These are phyloP conservation scores for Candida coleopterorum DNA, from an alignment of 805 yeast species.

Conservation along the genomic window DNA sequence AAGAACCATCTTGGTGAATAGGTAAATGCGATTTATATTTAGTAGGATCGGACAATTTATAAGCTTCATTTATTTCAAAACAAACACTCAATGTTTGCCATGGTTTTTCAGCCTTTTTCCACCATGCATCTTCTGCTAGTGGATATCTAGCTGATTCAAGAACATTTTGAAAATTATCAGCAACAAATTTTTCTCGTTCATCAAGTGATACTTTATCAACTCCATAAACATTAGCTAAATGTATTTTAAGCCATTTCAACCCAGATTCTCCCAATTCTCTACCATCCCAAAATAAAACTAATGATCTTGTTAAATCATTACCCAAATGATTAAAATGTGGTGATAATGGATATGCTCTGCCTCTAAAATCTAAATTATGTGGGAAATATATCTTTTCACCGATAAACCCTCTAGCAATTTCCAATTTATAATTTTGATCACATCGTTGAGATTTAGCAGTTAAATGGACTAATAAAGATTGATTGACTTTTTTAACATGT, in stretches of 20 bases:
- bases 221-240: conserved; percentile 33
- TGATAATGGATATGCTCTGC: conserved; percentile 37
- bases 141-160: conserved; percentile 27
- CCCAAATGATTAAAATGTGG: conserved; percentile 31
- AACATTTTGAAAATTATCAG: conserved; percentile 17
- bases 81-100: conserved; percentile 38
- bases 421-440: conserved; percentile 88
- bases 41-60: conserved; percentile 20
- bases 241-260: conserved; percentile 34
- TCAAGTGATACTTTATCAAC: conserved; percentile 59
- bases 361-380: conserved; percentile 37
- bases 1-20: conserved; percentile 41
- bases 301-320: conserved; percentile 29
- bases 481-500: conserved; percentile 61
- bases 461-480: conserved; percentile 54
- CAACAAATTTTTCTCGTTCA: conserved; percentile 21
- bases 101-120: conserved; percentile 35
- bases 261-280: conserved; percentile 33
- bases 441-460: conserved; percentile 83
- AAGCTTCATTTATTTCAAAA: conserved; percentile 23
- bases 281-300: conserved; percentile 37
- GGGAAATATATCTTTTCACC: conserved; percentile 37
- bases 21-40: conserved; percentile 17
- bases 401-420: conserved; percentile 85
- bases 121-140: conserved; percentile 24